Evolutionary conservation across 306 rosid species (phyloP), one percentile per base, ranked within the genome.

Genomic region (Glycine soja): DNA sequence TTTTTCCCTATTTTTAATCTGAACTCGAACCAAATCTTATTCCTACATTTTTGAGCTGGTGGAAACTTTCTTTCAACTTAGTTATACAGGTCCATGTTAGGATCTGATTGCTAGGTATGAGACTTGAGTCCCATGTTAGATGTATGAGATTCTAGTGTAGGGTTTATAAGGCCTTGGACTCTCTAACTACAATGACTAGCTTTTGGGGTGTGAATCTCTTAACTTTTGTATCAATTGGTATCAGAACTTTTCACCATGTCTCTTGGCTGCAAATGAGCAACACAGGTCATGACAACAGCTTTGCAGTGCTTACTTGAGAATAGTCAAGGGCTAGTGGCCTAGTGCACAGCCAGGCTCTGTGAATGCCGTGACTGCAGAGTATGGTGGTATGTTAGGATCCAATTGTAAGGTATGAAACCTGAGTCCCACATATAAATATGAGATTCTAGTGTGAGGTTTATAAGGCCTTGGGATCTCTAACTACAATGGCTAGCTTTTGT

Each of bases 1-100:
- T 45, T 45, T 7, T 82, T 10, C 38, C 56, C 38, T 19, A 34
- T 34, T 77, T 78, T 74, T 38, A 75, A 56, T 70, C 72, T 79
- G 62, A 75, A 64, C 69, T 10, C 15, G 45, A 86, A 61, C n/a
- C 9, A 3, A 50, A 40, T 56, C 5, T 0, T 46, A 12, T 58
- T 67, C 74, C 43, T 42, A 67, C 62, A 34, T 11, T 62, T 69
- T 51, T 63, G 4, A 50, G 45, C 82, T 76, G 51, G 51, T 61
- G 47, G 63, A 51, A 74, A 51, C 58, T 74, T n/a, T 45, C 64
- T 64, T 50, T 32, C 32, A 6, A 73, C 34, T 12, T 51, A 68
- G 70, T 76, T 72, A 65, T 58, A 7, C 8, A n/a, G 6, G 58
- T 73, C 77, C 58, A 45, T 12, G 70, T 78, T 42, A 18, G 74